These are phyloP conservation scores for Chalciporus sphaerocephalus DNA, from an alignment of 768 basidiomycete species.

Conservation along the genomic window DNA sequence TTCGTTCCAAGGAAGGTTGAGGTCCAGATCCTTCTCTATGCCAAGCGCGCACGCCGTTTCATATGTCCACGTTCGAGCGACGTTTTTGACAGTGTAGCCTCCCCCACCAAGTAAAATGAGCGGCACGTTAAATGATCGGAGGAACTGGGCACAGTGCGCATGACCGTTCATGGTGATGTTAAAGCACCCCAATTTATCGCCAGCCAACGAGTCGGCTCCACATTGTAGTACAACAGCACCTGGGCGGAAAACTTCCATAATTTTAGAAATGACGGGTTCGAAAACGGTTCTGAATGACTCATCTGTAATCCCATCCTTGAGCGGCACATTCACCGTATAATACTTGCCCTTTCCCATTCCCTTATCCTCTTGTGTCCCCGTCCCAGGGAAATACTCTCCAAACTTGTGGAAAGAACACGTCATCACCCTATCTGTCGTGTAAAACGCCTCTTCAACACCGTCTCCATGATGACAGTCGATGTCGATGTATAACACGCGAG, in stretches of 20 bases:
- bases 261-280: constrained; percentile 81
- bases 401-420: constrained; percentile 97
- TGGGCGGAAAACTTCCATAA: constrained; percentile 85
- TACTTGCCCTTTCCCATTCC: constrained; percentile 81
- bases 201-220: constrained; percentile 91
- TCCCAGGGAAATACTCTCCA: constrained; percentile 77
- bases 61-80: constrained; percentile 91
- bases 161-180: constrained; percentile 96
- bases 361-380: constrained; percentile 77
- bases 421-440: constrained; percentile 96
- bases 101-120: constrained; percentile 92
- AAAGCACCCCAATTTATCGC: constrained; percentile 94
- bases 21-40: constrained; percentile 70
- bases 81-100: constrained; percentile 96
- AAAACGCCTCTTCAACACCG: constrained; percentile 98
- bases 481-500: constrained; percentile 94
- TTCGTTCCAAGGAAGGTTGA: constrained; percentile 77
- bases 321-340: constrained; percentile 89
- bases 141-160: constrained; percentile 83
- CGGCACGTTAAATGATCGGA: constrained; percentile 78
- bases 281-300: constrained; percentile 86
- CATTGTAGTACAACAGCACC: constrained; percentile 90
- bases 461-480: constrained; percentile 99
- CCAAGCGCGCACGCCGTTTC: constrained; percentile 96
- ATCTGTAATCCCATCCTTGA: constrained; percentile 93